Base-by-base conservation (phyloP, 495 filamentous ascomycete genomes). In the Podospora fimiseda region DNA sequence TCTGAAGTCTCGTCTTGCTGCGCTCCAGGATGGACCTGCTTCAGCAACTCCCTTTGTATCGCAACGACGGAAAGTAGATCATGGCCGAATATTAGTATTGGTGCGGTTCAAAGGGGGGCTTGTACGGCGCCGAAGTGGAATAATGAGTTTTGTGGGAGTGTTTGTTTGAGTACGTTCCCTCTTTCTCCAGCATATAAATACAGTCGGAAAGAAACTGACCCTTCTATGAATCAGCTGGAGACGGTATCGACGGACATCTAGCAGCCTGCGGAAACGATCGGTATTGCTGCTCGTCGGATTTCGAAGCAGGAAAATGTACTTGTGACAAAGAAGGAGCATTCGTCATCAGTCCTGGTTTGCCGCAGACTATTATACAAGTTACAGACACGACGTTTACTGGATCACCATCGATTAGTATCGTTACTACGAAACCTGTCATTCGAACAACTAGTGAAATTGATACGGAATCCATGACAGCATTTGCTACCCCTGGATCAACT, bases 1-100 rank as follows among this genome's bases (percentile, higher is more conserved):
- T 55, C 60, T 0, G 51, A 50, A 22, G 56, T 60, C 16, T 41
- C 53, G 3, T 45, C 53, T 2, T 71, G 67, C 48, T 70, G 68
- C 43, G 57, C 62, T 18, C 51, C 50, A 0, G 68, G 68, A 2
- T 69, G 62, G 58, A 68, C 69, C 9, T 70, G 68, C 53, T 71
- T 64, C 41, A 60, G 59, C 21, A 67, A 63, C 51, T 50, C 56
- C n/a, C 59, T 70, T 2, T 70, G 64, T 46, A 57, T 66, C 21
- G 63, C 64, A 37, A 70, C 66, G 14, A 61, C 58, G 15, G 43
- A 52, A 20, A 60, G 43, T 15, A 43, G 41, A 18, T 46, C 44
- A 14, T 56, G 52, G n/a, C 59, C 58, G 18, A 59, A 62, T 37
- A 21, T 62, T 1, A 59, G 58, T 8, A 19, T 63, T 0, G 64